phyloP scores from a whole-genome alignment of 768 basidiomycete species.

The Cystoderma amianthinum region DNA sequence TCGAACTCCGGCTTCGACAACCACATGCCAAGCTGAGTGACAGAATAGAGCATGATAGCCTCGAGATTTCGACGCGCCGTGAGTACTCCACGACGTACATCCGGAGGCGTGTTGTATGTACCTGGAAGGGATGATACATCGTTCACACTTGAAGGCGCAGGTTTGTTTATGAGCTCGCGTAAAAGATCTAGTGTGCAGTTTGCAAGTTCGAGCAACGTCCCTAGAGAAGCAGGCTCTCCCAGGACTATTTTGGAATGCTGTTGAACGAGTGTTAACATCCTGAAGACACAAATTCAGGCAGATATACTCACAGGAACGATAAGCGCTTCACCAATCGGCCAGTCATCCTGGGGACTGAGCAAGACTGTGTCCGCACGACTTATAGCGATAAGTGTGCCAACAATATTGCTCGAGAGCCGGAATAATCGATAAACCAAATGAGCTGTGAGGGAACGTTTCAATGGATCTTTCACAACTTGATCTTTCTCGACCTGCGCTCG shows the following conservation, averaged over 20 bases:
- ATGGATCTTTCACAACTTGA: conserved; percentile 48
- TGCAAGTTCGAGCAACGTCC: conserved; percentile 81
- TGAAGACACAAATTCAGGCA: too few species aligned
- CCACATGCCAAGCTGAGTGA: conserved; percentile 78
- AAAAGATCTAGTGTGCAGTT: conserved; percentile 73
- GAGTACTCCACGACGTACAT: conserved; percentile 50
- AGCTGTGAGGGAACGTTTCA: conserved; percentile 66
- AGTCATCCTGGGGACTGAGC: conserved; percentile 58
- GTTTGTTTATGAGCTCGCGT: conserved; percentile 55
- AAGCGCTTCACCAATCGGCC: conserved; percentile 62
- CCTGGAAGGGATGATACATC: conserved; percentile 4
- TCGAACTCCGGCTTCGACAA: conserved; percentile 69
- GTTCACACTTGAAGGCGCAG: conserved; percentile 48
- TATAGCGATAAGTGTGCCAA: conserved; percentile 63
- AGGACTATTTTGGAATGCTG: conserved; percentile 85
- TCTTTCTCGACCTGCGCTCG: conserved; percentile 64
- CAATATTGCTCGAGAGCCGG: conserved; percentile 59
- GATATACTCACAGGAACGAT: conserved; percentile 59
- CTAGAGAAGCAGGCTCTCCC: conserved; percentile 77
- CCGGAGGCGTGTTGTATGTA: conserved; percentile 25
- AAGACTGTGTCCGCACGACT: conserved; percentile 67
- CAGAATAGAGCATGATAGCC: conserved; percentile 58
- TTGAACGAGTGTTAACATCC: conserved; percentile 3
- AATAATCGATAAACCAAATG: conserved; percentile 69
- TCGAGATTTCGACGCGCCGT: conserved; percentile 62